phyloP scores from a whole-genome alignment of 2,329 filamentous ascomycete species.

The Dothideomycetidae sp. region DNA sequence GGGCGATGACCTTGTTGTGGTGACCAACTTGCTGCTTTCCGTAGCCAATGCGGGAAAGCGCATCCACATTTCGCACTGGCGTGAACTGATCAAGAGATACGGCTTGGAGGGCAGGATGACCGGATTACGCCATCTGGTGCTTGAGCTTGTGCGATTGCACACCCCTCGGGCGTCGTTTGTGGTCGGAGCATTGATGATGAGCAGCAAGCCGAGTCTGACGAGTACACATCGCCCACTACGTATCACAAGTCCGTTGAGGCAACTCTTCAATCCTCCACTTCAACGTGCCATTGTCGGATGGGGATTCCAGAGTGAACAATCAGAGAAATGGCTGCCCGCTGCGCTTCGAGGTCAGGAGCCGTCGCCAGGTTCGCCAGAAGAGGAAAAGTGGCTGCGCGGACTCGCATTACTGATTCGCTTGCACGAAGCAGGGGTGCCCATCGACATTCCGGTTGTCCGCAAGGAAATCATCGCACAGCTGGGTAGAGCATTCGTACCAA shows the following conservation, averaged over 20 bases:
- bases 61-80: constrained; percentile 36
- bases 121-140: constrained; percentile 36
- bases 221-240: background rate
- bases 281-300: constrained; percentile 21
- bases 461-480: constrained; percentile 18
- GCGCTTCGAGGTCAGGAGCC: background rate
- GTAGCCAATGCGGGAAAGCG: constrained; percentile 29
- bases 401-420: constrained; percentile 18
- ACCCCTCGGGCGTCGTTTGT: too few species aligned
- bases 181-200: too few species aligned
- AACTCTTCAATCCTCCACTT: constrained; percentile 13
- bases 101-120: constrained; percentile 42
- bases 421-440: constrained; percentile 14
- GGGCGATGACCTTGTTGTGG: constrained; percentile 28
- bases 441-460: constrained; percentile 13
- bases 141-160: constrained; percentile 33
- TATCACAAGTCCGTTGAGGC: background rate
- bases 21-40: constrained; percentile 34
- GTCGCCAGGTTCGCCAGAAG: background rate
- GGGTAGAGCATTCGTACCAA: constrained; percentile 24
- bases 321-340: constrained; percentile 10
- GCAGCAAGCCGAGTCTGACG: background rate
- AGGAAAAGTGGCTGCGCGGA: constrained; percentile 19
- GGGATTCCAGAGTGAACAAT: constrained; percentile 19
- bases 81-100: constrained; percentile 43